These are phyloP conservation scores for Daldinia caldariorum DNA, from an alignment of 495 filamentous ascomycete species.

Conservation along the genomic window DNA sequence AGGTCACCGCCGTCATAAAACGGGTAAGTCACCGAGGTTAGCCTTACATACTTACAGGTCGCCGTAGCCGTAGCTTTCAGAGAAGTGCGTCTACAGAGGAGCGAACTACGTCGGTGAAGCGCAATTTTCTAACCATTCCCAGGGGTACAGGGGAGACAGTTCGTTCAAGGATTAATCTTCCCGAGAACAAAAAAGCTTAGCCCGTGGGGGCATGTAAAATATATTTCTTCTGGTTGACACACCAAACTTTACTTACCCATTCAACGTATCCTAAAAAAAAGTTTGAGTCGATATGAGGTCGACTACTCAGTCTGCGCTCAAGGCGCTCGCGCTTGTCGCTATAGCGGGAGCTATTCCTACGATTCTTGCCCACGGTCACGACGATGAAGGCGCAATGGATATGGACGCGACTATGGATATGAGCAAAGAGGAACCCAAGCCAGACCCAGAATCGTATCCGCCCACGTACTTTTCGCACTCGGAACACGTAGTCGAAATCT, in stretches of 20 bases:
- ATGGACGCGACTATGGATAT: slow-evolving; percentile 62
- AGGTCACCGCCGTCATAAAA: slow-evolving; percentile 14
- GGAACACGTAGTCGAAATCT: slow-evolving; percentile 72
- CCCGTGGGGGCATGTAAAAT: slow-evolving; percentile 23
- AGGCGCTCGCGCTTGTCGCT: slow-evolving; percentile 44
- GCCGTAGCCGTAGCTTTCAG: slow-evolving; percentile 2
- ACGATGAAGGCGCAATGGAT: slow-evolving; percentile 48
- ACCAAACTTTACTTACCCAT: slow-evolving; percentile 10
- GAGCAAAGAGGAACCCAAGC: slow-evolving; percentile 51
- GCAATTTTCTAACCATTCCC: slow-evolving; percentile 10
- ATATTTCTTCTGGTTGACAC: slow-evolving; percentile 7
- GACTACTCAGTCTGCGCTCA: slow-evolving; percentile 32
- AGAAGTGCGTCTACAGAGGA: slow-evolving; percentile 14
- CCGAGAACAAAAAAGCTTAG: slow-evolving; percentile 6
- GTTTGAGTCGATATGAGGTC: slow-evolving; percentile 37
- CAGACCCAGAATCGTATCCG: slow-evolving; percentile 54
- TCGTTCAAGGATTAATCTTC: slow-evolving; percentile 7
- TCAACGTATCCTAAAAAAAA: slow-evolving; percentile 16
- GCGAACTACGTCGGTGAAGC: slow-evolving; percentile 9
- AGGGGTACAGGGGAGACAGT: slow-evolving; percentile 5
- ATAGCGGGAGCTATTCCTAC: slow-evolving; percentile 47
- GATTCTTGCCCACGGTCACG: slow-evolving; percentile 57
- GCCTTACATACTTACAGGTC: slow-evolving; percentile 2
- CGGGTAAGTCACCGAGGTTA: slow-evolving; percentile 17
- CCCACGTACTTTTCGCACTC: slow-evolving; percentile 80